Percentiles rank a stretch among this genome's conserved stretches.
These are phyloP conservation scores for Pisolithus albus DNA, from an alignment of 768 basidiomycete genomes.

Conservation along the genomic window DNA sequence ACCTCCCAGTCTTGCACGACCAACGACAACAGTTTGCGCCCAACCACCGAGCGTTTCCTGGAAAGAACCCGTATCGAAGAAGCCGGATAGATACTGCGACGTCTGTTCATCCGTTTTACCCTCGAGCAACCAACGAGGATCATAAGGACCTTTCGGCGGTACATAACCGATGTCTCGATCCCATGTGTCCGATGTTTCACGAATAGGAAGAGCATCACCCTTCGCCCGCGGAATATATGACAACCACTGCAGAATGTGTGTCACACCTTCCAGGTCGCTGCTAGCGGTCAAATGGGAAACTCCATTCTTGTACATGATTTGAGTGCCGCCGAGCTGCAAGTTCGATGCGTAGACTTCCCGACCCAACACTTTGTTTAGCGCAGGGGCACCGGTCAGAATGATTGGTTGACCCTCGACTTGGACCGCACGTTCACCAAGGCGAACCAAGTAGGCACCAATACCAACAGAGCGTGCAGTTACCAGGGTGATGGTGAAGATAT, in stretches of 20 bases:
- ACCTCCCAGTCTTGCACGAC: conserved; percentile 92
- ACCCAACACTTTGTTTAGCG: conserved; percentile 97
- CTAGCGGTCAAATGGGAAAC: conserved; percentile 93
- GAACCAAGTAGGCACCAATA: conserved; percentile 97
- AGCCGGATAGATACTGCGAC: conserved; percentile 74
- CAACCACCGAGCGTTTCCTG: conserved; percentile 98
- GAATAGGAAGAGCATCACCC: conserved; percentile 73
- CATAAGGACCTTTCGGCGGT: conserved; percentile 92
- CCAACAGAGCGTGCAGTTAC: conserved; percentile 98
- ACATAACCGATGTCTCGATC: conserved; percentile 87
- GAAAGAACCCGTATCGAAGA: conserved; percentile 97
- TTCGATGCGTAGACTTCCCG: conserved; percentile 99
- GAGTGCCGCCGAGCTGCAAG: conserved; percentile 97
- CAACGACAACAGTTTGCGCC: conserved; percentile 98
- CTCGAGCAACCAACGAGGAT: conserved; percentile 96
- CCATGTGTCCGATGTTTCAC: conserved; percentile 71
- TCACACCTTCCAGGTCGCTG: conserved; percentile 93
- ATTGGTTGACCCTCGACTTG: conserved; percentile 99
- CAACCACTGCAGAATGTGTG: conserved; percentile 90
- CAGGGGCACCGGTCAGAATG: conserved; percentile 94
- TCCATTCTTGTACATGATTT: conserved; percentile 99
- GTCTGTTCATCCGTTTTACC: conserved; percentile 85
- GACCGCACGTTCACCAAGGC: conserved; percentile 93
- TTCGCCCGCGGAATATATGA: conserved; percentile 87
- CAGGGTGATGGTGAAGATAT: conserved; percentile 99